Evolutionary conservation across 805 yeast species (phyloP).

Genomic region (Zygosaccharomyces rouxii): DNA sequence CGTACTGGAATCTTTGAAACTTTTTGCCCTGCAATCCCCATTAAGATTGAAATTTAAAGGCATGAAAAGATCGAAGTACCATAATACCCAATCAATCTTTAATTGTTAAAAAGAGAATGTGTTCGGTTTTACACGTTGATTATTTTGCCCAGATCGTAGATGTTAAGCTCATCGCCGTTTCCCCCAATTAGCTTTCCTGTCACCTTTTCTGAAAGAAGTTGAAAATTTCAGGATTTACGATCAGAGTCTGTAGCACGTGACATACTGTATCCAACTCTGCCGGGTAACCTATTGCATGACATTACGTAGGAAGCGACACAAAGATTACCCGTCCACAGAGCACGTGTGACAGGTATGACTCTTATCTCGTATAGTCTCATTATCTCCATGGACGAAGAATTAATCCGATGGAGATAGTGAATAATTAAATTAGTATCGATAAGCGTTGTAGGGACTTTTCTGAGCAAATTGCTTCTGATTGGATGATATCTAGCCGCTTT

Average conservation of each 20-base stretch:
- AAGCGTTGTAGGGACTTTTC: constrained; percentile 2
- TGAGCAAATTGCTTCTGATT: constrained; percentile 5
- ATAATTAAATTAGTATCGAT: background rate
- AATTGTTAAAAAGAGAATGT: background rate
- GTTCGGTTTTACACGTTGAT: background rate
- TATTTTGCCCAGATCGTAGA: background rate
- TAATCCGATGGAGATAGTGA: constrained; percentile 2
- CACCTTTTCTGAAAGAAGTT: background rate
- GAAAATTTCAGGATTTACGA: background rate
- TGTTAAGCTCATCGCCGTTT: background rate
- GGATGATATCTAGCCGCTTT: constrained; percentile 6
- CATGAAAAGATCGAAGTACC: background rate
- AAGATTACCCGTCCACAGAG: background rate
- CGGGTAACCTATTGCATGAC: too few species aligned
- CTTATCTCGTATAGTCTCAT: too few species aligned
- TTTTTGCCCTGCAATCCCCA: background rate
- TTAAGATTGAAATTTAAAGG: background rate
- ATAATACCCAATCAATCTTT: background rate
- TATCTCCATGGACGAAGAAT: background rate
- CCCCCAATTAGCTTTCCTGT: background rate
- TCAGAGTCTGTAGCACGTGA: background rate
- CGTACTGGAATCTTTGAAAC: constrained; percentile 8
- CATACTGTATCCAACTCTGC: too few species aligned
- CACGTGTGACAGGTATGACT: background rate
- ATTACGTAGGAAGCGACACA: background rate